Evolutionary conservation across 2,329 filamentous ascomycete species (phyloP).

Genomic region (Arthrobotrys iridis): DNA sequence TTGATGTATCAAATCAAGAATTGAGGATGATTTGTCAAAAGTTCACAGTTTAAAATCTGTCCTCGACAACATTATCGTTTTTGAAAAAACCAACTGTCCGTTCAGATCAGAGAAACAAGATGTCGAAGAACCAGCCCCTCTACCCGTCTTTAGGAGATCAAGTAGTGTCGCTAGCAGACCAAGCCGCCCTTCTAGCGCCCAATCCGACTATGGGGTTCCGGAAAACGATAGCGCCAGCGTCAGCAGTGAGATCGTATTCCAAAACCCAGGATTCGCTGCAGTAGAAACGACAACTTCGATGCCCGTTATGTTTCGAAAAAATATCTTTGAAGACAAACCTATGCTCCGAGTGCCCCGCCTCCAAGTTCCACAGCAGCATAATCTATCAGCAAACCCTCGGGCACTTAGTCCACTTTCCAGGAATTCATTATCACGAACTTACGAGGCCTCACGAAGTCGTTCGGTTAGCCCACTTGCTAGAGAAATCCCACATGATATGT

Average conservation of each 20-base stretch:
- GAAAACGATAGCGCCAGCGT: neutral
- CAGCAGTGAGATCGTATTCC: slow-evolving; percentile 15
- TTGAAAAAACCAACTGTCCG: slow-evolving; percentile 49
- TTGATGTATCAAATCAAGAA: neutral
- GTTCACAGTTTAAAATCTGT: slow-evolving; percentile 36
- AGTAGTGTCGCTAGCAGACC: slow-evolving; percentile 36
- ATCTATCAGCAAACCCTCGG: slow-evolving; percentile 11
- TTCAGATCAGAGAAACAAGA: slow-evolving; percentile 32
- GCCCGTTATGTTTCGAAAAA: slow-evolving; percentile 33
- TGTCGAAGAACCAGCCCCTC: slow-evolving; percentile 42
- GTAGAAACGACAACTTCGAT: slow-evolving; percentile 9
- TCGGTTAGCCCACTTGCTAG: slow-evolving; percentile 35
- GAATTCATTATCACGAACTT: slow-evolving; percentile 5
- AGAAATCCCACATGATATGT: slow-evolving; percentile 15
- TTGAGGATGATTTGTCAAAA: slow-evolving; percentile 36
- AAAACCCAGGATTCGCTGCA: neutral
- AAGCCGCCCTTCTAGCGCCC: slow-evolving; percentile 17
- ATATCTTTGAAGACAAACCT: slow-evolving; percentile 37
- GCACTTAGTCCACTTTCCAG: slow-evolving; percentile 18
- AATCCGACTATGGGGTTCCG: slow-evolving; percentile 17
- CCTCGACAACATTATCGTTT: slow-evolving; percentile 43
- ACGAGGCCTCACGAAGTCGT: slow-evolving; percentile 5
- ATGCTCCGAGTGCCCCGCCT: slow-evolving; percentile 27
- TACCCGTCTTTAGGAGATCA: slow-evolving; percentile 43
- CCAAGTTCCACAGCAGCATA: slow-evolving; percentile 14